Conservation (phyloP, 208 protist genomes). For the Crithidia fasciculata region DNA sequence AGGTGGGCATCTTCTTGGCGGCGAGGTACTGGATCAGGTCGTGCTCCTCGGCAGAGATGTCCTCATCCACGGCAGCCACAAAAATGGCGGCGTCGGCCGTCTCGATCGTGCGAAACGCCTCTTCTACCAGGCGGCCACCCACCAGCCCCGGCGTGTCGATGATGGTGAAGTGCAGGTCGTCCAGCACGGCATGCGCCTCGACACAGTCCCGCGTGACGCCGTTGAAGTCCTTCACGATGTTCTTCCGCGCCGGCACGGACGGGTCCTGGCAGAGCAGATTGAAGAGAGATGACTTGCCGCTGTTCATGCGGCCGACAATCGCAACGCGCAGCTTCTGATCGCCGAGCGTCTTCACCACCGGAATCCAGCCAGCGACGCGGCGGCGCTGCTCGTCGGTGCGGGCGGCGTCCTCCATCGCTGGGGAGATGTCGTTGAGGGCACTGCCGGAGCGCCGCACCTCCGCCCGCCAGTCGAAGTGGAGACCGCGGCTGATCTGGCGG, state of each 20-base stretch:
- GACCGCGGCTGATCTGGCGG: slow-evolving; percentile 55
- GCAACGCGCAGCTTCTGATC: slow-evolving; percentile 88
- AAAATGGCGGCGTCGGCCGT: slow-evolving; percentile 87
- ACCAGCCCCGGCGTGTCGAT: slow-evolving; percentile 92
- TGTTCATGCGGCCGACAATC: slow-evolving; percentile 90
- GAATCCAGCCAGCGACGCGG: slow-evolving; percentile 78
- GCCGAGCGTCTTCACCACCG: slow-evolving; percentile 80
- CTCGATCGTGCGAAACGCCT: slow-evolving; percentile 84
- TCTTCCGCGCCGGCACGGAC: slow-evolving; percentile 57
- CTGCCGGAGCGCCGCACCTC: slow-evolving; percentile 64
- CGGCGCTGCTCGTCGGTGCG: slow-evolving; percentile 77
- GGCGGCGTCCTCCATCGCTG: slow-evolving; percentile 58
- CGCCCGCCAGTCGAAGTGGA: slow-evolving; percentile 68
- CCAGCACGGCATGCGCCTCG: slow-evolving; percentile 70
- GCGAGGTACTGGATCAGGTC: slow-evolving; percentile 70
- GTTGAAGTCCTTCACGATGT: slow-evolving; percentile 84
- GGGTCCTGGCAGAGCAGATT: slow-evolving; percentile 85
- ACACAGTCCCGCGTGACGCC: slow-evolving; percentile 91
- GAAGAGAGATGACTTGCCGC: slow-evolving; percentile 91
- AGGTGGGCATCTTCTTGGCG: slow-evolving; percentile 71
- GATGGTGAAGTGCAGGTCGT: slow-evolving; percentile 85
- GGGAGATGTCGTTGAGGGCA: slow-evolving; percentile 76
- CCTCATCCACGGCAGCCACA: slow-evolving; percentile 73
- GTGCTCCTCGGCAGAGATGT: slow-evolving; percentile 67
- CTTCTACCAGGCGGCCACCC: slow-evolving; percentile 76